Base-by-base conservation (phyloP, 2,329 filamentous ascomycete genomes). In the Colletotrichum magnum region DNA sequence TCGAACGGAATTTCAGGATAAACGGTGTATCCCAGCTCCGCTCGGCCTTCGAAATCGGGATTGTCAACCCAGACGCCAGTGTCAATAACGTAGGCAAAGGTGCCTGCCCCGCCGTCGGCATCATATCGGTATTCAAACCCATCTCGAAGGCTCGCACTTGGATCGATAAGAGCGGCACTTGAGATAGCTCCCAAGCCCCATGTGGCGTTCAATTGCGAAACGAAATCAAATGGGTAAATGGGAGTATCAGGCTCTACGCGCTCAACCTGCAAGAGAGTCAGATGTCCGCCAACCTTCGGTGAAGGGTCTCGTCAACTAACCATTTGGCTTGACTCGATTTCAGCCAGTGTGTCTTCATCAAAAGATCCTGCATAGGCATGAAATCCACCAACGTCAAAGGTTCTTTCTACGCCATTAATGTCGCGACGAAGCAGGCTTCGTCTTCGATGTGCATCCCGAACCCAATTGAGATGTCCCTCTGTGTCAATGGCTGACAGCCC, bases 1-100 rank as follows among this genome's bases (percentile, higher is more conserved):
- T 57, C 53, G 59, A 77, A 77, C 21, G 77, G 74, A 41, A 73
- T 75, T 50, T 77, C 76, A 52, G 75, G 76, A 3, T 77, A 70
- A 9, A 77, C 78, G 28, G 81, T 83, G 64, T 78, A 79, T 2
- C 80, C 80, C 21, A 76, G 77, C n/a, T 72, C 74, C 32, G 83
- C 84, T 9, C 84, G 81, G 12, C 81, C 81, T 52, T 80, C 80
- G 47, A 85, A 85, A 43, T 85, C 79, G 54, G 75, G 41, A 72
- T 89, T 87, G 2, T 75, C 68, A 16, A 77, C 81, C 58, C 81
- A 80, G 65, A 89, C 83, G 47, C 88, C 87, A 0, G 84, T 88
- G 74, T 90, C 87, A 62, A 89, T 76, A 53, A 89, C 77, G 73
- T 89, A 90, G 41, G 83, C 79, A 64, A 81, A 88, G 45, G 77